Evolutionary conservation across 2,329 filamentous ascomycete genomes (phyloP), one percentile per base, ranked within the genome.

Genomic region (Colletotrichum chlorophyti): DNA sequence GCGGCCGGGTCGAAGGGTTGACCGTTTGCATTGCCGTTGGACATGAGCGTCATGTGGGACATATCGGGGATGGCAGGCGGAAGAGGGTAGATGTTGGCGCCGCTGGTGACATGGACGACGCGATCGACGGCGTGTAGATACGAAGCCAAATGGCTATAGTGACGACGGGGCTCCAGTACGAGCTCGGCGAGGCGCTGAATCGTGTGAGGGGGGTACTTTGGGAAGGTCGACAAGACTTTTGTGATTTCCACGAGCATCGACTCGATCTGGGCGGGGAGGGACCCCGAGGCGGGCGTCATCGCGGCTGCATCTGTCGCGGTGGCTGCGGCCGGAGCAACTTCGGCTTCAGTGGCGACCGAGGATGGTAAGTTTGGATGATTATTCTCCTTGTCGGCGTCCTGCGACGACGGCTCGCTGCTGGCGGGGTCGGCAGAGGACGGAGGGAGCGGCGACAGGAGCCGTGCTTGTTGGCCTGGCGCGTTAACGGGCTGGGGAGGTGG

Each of bases 121-220:
- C 95, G 89, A 71, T 98, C 92, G 45, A 98, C 84, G 3, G 95
- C 95, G 66, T 95, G 90, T 10, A 99, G 85, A 72, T 95, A 99
- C 10, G 93, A 84, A 1, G 91, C 86, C 3, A 98, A 82, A 50
- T 87, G 90, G 61, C 84, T 86, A 77, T 98, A 97, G 74, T 97
- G 90, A 53, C 83, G 82, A 60, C 80, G 88, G 1, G 95, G 95
- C 23, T 81, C 76, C 31, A 96, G 80, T 5, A 97, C 79, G 26
- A 98, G 87, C 78, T 99, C 95, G 19, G 93, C 87, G 19, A 99
- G 83, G 34, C 95, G 90, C 75, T 99, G 95, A 61, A 97, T 84
- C 3, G 95, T 98, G 72, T 98, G 92, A 0, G 95, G 95, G 1
- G 95, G 94, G 65, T 90, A 84, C 3, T 80, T 78, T 19, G 84